These are phyloP conservation scores for Coniochaeta sp. DNA, from an alignment of 2,329 filamentous ascomycete genomes.

Conservation along the genomic window DNA sequence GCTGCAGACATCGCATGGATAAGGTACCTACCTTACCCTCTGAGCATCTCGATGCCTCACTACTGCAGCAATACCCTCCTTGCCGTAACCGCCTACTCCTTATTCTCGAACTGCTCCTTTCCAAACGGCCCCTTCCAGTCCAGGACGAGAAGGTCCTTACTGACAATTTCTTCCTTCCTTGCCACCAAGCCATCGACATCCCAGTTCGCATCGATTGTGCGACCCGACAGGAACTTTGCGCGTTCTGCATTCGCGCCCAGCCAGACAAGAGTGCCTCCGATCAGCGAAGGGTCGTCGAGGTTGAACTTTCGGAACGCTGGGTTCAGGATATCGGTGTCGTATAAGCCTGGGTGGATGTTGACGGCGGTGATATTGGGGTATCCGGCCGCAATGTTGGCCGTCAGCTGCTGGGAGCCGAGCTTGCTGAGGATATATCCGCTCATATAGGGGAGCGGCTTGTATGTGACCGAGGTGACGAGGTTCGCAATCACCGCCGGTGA, in stretches of 20 bases:
- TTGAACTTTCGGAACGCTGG: slow-evolving; percentile 1
- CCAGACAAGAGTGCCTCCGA: slow-evolving; percentile 7
- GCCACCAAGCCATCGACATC: slow-evolving; percentile 6
- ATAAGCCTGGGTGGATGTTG: slow-evolving; percentile 25
- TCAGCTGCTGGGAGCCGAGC: slow-evolving; percentile 21
- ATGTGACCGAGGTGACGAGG: slow-evolving; percentile 15
- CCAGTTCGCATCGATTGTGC: slow-evolving; percentile 7
- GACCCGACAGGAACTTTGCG: slow-evolving; percentile 4
- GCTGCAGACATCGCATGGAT: no score
- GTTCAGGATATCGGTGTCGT: slow-evolving; percentile 23
- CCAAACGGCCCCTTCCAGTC: background rate
- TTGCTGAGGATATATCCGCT: slow-evolving; percentile 26
- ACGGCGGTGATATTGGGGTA: slow-evolving; percentile 25
- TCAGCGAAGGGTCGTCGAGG: slow-evolving; percentile 6
- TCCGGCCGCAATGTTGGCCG: slow-evolving; percentile 22
- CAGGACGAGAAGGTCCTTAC: background rate
- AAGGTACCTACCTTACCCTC: no score
- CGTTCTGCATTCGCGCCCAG: slow-evolving; percentile 6
- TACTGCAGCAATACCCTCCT: no score
- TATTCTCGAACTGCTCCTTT: background rate
- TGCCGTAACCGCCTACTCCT: no score
- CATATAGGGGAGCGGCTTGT: slow-evolving; percentile 12
- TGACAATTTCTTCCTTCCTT: slow-evolving; percentile 3
- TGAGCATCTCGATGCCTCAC: no score
- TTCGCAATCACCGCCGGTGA: slow-evolving; percentile 19